Evolutionary conservation across 257 asterid species (phyloP), one percentile per base, ranked within the genome.

Genomic region (Jacaranda copaia): DNA sequence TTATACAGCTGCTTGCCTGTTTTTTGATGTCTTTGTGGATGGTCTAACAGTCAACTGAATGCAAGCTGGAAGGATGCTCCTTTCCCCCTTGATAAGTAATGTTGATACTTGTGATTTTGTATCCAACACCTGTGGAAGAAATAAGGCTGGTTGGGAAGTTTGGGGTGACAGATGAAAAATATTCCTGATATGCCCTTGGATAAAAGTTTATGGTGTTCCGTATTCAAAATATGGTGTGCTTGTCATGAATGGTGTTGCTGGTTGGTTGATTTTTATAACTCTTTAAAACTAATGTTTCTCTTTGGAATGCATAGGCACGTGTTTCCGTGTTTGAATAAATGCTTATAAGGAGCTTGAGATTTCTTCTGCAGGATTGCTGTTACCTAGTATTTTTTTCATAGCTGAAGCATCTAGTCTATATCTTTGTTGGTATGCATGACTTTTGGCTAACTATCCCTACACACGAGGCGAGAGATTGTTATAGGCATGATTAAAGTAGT

Each of bases 1-100:
- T 9, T 68, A 49, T 36, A 36, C 45, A 6, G 19, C 65, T 25
- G 65, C 46, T 60, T 59, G 18, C 6, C 32, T 62, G 68, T 19
- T 46, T 42, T 65, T 15, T 66, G 63, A 49, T 70, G 71, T 60
- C 52, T 80, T 25, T 25, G 2, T 43, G 55, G 46, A 49, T 42
- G n/a, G 60, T 63, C 55, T 70, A 70, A 59, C 61, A 16, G 53
- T 64, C 38, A 60, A 59, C 59, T 71, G 70, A 61, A 57, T 74
- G 49, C 46, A 42, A 42, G 6, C 46, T 42, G 8, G 8, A 42
- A 42, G 46, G 6, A 67, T 64, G 69, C 38, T 53, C 53, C 49
- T 16, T 40, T 13, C 59, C 55, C 43, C 20, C 56, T 43, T 32
- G 19, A 71, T 43, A 45, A 45, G 56, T 57, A 72, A 53, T 63